A percentile compares a stretch with the other conserved stretches of the same genome.
Evolutionary conservation across 140 eudicot species (phyloP).

Genomic region (Flaveria floridana): DNA sequence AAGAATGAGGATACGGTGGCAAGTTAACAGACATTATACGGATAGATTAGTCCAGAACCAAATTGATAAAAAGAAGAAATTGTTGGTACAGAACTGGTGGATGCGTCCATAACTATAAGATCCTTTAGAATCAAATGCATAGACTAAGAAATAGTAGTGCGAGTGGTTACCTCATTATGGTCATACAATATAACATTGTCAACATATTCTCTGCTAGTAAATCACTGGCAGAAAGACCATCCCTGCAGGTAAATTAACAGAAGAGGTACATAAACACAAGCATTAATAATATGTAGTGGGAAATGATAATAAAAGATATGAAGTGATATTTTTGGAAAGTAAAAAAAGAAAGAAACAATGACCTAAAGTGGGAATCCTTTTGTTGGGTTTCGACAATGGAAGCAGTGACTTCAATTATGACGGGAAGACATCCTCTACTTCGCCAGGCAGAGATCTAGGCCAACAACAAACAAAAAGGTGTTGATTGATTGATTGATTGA

Average conservation of each 20-base stretch:
- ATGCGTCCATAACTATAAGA: too few relatives aligned
- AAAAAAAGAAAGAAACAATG: not conserved
- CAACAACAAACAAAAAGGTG: not conserved
- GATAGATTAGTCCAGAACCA: not conserved
- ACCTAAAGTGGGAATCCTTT: slow-evolving; percentile 70
- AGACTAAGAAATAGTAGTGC: not conserved
- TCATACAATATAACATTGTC: slow-evolving; percentile 82
- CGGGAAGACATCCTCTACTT: slow-evolving; percentile 86
- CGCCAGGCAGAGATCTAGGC: slow-evolving; percentile 74
- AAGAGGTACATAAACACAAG: not conserved
- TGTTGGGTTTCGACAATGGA: slow-evolving; percentile 78
- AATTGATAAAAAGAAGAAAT: too few relatives aligned
- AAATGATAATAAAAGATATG: too few relatives aligned
- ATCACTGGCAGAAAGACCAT: slow-evolving; percentile 35
- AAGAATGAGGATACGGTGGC: too few relatives aligned
- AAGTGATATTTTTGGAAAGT: too few relatives aligned
- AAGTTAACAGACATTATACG: too few relatives aligned
- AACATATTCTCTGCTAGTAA: slow-evolving; percentile 60
- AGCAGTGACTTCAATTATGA: slow-evolving; percentile 68
- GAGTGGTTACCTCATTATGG: slow-evolving; percentile 62
- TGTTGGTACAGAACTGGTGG: too few relatives aligned
- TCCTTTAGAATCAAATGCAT: not conserved
- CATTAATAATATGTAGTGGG: not conserved
- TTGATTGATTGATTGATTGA: not conserved
- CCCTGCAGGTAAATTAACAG: slow-evolving; percentile 34